phyloP scores from a whole-genome alignment of 31 red algal genomes.

The Endocladia muricata region DNA sequence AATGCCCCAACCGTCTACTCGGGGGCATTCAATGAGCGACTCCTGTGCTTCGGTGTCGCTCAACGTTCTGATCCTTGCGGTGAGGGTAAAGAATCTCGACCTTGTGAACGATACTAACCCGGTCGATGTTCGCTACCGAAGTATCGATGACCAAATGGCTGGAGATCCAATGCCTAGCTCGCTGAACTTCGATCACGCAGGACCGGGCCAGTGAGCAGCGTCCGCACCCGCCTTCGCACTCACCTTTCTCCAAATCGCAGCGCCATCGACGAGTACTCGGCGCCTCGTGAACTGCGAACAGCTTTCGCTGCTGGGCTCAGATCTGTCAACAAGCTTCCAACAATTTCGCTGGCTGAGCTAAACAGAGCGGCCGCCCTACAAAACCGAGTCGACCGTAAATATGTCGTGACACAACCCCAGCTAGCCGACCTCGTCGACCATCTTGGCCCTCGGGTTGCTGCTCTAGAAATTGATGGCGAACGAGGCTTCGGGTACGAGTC shows the following conservation, averaged over 20 bases:
- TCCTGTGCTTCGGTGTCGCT: too few relatives aligned
- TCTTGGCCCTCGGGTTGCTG: neutral
- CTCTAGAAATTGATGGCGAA: neutral
- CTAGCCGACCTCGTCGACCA: neutral
- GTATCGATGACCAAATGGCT: neutral
- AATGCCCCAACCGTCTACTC: too few relatives aligned
- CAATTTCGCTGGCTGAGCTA: neutral
- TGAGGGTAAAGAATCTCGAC: slow-evolving; percentile 5
- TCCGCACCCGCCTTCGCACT: neutral
- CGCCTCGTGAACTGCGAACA: too few relatives aligned
- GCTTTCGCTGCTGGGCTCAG: neutral
- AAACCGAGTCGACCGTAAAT: neutral
- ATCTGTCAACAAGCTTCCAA: neutral
- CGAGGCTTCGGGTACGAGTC: slow-evolving; percentile 7
- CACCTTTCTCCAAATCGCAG: too few relatives aligned
- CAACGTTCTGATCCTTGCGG: too few relatives aligned
- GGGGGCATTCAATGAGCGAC: too few relatives aligned
- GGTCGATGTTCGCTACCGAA: slow-evolving; percentile 3
- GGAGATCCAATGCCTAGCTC: neutral
- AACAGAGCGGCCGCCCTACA: neutral
- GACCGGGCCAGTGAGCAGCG: neutral
- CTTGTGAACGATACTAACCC: slow-evolving; percentile 4
- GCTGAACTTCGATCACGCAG: neutral
- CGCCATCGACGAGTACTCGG: too few relatives aligned
- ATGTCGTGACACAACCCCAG: neutral